Base-by-base conservation (phyloP, 2,329 filamentous ascomycete genomes). In the Cytospora piceae region DNA sequence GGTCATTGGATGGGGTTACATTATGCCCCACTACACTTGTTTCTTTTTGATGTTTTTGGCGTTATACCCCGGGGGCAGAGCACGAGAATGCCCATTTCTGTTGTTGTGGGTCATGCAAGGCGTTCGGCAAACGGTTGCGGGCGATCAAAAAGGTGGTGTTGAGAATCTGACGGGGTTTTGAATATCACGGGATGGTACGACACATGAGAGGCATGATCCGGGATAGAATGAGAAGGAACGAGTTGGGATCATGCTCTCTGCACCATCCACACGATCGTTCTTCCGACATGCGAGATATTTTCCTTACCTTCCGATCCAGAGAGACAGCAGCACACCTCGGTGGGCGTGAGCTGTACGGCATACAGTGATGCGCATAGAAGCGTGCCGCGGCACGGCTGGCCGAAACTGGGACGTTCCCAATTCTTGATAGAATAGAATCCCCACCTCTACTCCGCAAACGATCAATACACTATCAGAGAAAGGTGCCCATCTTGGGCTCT, bases 21-120 rank as follows among this genome's bases (percentile, higher is more conserved):
- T 52, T 68, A 58, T 62, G 57, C 24, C 46, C 24, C 52, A 62
- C 39, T 51, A n/a, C 55, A 49, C 17, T 9, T 20, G 32, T 56
- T 63, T 49, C 14, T 29, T 29, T 29, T 37, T 51, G 17, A 15
- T 32, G 27, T 42, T 63, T 57, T 58, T 53, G 67, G 67, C 67
- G 67, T 67, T 68, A 64, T 64, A 69, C 63, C 66, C 66, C 55
- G 56, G 56, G 58, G 61, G 63, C 62, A 67, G 58, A 61, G 61
- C 55, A 24, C 24, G 46, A 62, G 59, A 66, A 39, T 59, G 61
- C 54, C 67, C 64, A 57, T 67, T 52, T 51, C 54, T 52, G 17
- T 55, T 58, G 32, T 37, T 39, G 37, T 54, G 58, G 52, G 58
- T 66, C 58, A 55, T 68, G 67, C 65, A 62, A 51, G 67, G 67